These are phyloP conservation scores for Ganoderma lucidum DNA, from an alignment of 1,284 basidiomycete species.

Conservation along the genomic window DNA sequence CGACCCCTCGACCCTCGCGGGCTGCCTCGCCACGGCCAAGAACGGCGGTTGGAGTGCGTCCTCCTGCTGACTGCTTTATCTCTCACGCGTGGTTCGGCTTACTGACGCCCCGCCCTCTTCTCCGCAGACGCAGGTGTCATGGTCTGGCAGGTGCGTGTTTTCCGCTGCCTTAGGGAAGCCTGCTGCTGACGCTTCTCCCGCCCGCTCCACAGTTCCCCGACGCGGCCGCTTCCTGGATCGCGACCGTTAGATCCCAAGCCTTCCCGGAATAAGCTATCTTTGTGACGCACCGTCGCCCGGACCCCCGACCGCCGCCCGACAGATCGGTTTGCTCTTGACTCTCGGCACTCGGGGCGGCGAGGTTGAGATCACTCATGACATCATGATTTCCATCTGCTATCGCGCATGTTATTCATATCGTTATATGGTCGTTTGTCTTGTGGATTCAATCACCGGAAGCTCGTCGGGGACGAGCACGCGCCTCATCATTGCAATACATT, in stretches of 20 bases:
- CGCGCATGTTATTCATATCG: not conserved
- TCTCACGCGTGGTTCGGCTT: slow-evolving; percentile 6
- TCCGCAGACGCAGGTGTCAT: slow-evolving; percentile 57
- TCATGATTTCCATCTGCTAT: not conserved
- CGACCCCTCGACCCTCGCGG: slow-evolving; percentile 56
- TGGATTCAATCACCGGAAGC: not conserved
- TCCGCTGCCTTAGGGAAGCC: slow-evolving; percentile 3
- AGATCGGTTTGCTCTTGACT: not conserved
- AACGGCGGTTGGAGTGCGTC: slow-evolving; percentile 62
- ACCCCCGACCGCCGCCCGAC: not conserved
- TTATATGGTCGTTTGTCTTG: not conserved
- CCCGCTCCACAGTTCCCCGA: slow-evolving; percentile 47
- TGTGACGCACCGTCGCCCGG: not conserved
- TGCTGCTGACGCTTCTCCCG: slow-evolving; percentile 11
- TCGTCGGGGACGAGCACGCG: not conserved
- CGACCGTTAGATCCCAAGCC: slow-evolving; percentile 49
- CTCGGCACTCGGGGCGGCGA: not conserved
- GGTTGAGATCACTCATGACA: not conserved
- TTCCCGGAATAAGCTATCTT: slow-evolving; percentile 47
- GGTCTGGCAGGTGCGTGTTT: slow-evolving; percentile 41
- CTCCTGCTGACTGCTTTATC: not conserved
- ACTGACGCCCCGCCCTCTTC: slow-evolving; percentile 5
- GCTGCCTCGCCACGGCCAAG: slow-evolving; percentile 62
- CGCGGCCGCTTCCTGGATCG: slow-evolving; percentile 58
- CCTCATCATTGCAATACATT: not conserved